Evolutionary conservation across 176 grass and related monocot genomes (phyloP).

Genomic region (Triticum monococcum): DNA sequence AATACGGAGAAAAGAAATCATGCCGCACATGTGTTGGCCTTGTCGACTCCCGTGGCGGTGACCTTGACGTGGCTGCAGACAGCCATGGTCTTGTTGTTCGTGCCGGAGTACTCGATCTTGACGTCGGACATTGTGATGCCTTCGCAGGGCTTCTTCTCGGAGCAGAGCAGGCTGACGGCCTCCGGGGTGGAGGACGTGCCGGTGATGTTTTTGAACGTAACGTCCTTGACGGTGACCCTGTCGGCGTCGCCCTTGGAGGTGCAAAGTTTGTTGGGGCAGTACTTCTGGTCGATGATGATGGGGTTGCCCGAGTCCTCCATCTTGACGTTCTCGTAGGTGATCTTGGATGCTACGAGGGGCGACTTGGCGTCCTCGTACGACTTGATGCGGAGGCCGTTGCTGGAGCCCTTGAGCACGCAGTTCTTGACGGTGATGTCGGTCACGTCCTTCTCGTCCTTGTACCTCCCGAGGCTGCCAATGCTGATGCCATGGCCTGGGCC

Average conservation of each 20-base stretch:
- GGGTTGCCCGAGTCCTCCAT: slow-evolving; percentile 40
- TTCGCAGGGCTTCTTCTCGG: slow-evolving; percentile 37
- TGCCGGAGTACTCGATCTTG: slow-evolving; percentile 19
- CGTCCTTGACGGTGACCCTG: slow-evolving; percentile 52
- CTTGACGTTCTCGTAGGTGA: slow-evolving; percentile 52
- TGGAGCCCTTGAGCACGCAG: slow-evolving; percentile 45
- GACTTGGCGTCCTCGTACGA: slow-evolving; percentile 45
- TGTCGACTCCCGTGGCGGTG: background rate
- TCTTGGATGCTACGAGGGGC: slow-evolving; percentile 13
- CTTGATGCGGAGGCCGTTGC: slow-evolving; percentile 68
- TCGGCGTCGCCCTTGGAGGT: slow-evolving; percentile 20
- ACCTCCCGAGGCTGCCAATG: slow-evolving; percentile 61
- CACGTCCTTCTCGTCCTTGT: slow-evolving; percentile 67
- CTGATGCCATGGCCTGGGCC: slow-evolving; percentile 79
- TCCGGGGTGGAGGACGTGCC: slow-evolving; percentile 46
- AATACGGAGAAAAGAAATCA: background rate
- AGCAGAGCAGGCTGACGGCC: slow-evolving; percentile 52
- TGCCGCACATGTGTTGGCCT: background rate
- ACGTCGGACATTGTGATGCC: slow-evolving; percentile 37
- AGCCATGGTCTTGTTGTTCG: slow-evolving; percentile 6
- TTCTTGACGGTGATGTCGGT: slow-evolving; percentile 50
- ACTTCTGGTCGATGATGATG: slow-evolving; percentile 77
- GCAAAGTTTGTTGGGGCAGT: slow-evolving; percentile 65
- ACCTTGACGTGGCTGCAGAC: slow-evolving; percentile 10
- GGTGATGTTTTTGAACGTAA: slow-evolving; percentile 54